Evolutionary conservation across 176 grass and related monocot species (phyloP).

Genomic region (Microstegium vimineum): DNA sequence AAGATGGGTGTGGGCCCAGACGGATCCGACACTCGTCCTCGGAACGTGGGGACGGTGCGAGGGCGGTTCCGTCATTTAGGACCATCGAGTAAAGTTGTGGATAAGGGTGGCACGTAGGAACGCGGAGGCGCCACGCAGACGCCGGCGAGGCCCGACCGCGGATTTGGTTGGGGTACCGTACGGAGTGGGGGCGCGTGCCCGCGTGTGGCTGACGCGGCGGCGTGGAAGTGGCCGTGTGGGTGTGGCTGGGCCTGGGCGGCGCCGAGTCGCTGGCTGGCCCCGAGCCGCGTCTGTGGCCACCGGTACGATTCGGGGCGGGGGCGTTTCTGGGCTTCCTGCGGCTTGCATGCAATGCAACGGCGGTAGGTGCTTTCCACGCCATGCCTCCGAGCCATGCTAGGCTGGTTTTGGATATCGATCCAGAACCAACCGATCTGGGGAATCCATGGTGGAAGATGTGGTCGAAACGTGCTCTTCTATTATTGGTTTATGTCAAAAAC

Average conservation of each 20-base stretch:
- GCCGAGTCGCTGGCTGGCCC: too few species aligned
- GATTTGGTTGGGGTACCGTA: neutral
- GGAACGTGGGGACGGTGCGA: neutral
- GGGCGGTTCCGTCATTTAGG: neutral
- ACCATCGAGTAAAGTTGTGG: neutral
- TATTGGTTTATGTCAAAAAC: neutral
- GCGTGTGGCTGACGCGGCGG: neutral
- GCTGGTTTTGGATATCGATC: neutral
- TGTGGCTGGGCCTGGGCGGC: neutral
- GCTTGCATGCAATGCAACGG: neutral
- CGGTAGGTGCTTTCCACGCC: neutral
- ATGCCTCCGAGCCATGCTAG: neutral
- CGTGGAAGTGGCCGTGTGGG: neutral
- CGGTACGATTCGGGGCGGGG: neutral
- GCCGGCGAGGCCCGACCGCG: neutral
- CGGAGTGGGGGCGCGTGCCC: too few species aligned
- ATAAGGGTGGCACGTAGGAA: slow-evolving; percentile 20
- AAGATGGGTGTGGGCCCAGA: neutral
- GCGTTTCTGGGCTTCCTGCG: neutral
- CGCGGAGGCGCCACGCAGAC: neutral
- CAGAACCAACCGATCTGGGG: neutral
- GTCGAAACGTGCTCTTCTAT: neutral
- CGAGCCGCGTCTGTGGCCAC: neutral
- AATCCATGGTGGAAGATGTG: neutral
- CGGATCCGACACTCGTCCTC: neutral